Evolutionary conservation across 2,329 filamentous ascomycete genomes (phyloP), one percentile per base, ranked within the genome.

Genomic region (Cercospora citrullina): DNA sequence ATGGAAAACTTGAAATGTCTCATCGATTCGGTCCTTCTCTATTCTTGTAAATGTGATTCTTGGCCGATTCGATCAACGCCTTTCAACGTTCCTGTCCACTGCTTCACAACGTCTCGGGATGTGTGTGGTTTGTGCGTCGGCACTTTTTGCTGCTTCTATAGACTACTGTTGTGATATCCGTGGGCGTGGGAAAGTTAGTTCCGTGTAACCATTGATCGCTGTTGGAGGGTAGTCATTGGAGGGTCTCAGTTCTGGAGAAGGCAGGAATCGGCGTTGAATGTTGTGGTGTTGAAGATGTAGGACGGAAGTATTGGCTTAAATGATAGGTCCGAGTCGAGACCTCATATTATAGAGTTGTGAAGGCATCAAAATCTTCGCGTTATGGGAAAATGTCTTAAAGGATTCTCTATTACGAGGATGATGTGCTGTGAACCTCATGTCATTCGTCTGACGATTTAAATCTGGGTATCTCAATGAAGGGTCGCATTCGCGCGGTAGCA

Each of bases 401-500:
- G 1, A 36, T 14, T 14, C 16, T 5, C 1, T 39, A 6, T 39
- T 8, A 39, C 16, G 16, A 39, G 36, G 6, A n/a, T 39, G 2
- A 39, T 39, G 36, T 39, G 16, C 14, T 16, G 8, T 8, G 6
- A 14, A 1, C 1, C 48, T 28, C 21, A 21, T 28, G 1, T 1
- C n/a, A 23, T 39, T 31, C 58, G 4, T 7, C 2, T 39, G 1
- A n/a, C 36, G n/a, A 8, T 39, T 16, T 6, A 16, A 18, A 18
- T 2, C 5, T 64, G 62, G 42, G 21, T 68, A 63, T 65, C 21
- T 68, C 58, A 65, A 68, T 53, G 66, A 65, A 30, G n/a, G 63
- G 62, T 68, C 62, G 63, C 66, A 65, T 68, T 65, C 58, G 61
- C 58, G 66, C 66, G 66, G 42, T 63, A 51, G 51, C 39, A 51